Conservation (phyloP, 768 basidiomycete genomes). For the Tricholoma flavovirens region DNA sequence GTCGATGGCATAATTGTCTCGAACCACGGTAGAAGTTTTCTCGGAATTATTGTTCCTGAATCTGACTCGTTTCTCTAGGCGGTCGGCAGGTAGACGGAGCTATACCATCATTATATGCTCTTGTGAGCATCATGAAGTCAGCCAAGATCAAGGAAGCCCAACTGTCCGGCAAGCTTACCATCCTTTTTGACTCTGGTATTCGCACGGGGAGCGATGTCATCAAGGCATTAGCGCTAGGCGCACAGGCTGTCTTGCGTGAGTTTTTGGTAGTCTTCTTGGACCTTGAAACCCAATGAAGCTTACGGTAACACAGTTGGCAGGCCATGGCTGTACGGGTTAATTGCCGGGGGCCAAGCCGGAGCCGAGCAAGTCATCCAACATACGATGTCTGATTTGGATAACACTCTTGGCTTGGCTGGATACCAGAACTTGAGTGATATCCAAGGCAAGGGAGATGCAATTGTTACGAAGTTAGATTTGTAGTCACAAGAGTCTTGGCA, state of each 20-base stretch:
- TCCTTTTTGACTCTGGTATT: conserved; percentile 79
- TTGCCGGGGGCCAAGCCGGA: conserved; percentile 65
- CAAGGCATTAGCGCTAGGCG: conserved; percentile 82
- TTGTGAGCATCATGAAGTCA: conserved; percentile 64
- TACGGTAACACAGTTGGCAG: conserved; percentile 48
- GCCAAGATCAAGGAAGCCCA: conserved; percentile 53
- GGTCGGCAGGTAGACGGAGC: conserved; percentile 77
- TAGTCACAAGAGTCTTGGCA: not conserved
- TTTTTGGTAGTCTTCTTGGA: conserved; percentile 11
- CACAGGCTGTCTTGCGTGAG: conserved; percentile 73
- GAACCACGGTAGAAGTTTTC: conserved; percentile 57
- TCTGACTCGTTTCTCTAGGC: conserved; percentile 30
- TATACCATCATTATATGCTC: conserved; percentile 65
- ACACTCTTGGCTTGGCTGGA: conserved; percentile 58
- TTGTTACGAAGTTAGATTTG: conserved; percentile 40
- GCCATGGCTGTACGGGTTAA: conserved; percentile 70
- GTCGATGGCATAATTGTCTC: conserved; percentile 75
- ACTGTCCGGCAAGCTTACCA: conserved; percentile 50
- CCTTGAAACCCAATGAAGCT: not conserved
- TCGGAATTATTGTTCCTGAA: not conserved
- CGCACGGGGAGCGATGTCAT: conserved; percentile 79
- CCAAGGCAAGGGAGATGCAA: conserved; percentile 49
- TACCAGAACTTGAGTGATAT: conserved; percentile 55
- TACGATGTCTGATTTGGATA: conserved; percentile 64
- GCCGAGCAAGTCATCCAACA: conserved; percentile 68